Evolutionary conservation across 495 filamentous ascomycete species (phyloP), one percentile per base, ranked within the genome.

Genomic region (Tuber indicum): DNA sequence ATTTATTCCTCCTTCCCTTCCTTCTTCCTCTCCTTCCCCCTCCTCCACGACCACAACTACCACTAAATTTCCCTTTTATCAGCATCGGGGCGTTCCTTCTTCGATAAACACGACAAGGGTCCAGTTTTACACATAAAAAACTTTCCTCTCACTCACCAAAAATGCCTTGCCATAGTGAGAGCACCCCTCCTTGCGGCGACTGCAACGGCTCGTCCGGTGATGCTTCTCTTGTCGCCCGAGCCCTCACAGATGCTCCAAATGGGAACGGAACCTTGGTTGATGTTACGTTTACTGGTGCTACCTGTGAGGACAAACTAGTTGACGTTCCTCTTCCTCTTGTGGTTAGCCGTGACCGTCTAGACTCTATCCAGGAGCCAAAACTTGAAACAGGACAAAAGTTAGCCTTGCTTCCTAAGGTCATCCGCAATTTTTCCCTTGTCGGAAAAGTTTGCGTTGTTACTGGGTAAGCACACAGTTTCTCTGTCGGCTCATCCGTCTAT

Each of bases 361-460:
- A 62, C 9, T 26, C 52, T 32, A 62, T 62, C 10, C 2, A 3
- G 1, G 49, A 66, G 46, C 19, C 6, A 26, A 74, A 71, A 70
- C 26, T 76, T 45, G 36, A 74, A 36, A 26, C 10, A 43, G 46
- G 21, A 26, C 12, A 23, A 26, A 26, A n/a, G 1, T 32, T 49
- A 9, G 58, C 72, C 71, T 3, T 36, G 44, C 73, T 92, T 81
- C 87, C 90, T 12, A 86, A 86, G 19, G 91, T 88, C 19, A 83
- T 93, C 81, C 86, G 88, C 82, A 91, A 89, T 84, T 90, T 91
- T 86, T 88, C 86, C 72, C 84, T 93, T 41, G 85, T 86, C 76
- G 90, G 85, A 79, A 92, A 92, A 86, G 87, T 91, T 75, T 90
- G 90, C 77, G 88, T 92, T 77, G 84, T 93, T 77, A 92, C 91